A percentile compares a stretch with the other conserved stretches of the same genome.
These are phyloP conservation scores for Microcyclospora pomicola DNA, from an alignment of 2,329 filamentous ascomycete genomes.

Conservation along the genomic window DNA sequence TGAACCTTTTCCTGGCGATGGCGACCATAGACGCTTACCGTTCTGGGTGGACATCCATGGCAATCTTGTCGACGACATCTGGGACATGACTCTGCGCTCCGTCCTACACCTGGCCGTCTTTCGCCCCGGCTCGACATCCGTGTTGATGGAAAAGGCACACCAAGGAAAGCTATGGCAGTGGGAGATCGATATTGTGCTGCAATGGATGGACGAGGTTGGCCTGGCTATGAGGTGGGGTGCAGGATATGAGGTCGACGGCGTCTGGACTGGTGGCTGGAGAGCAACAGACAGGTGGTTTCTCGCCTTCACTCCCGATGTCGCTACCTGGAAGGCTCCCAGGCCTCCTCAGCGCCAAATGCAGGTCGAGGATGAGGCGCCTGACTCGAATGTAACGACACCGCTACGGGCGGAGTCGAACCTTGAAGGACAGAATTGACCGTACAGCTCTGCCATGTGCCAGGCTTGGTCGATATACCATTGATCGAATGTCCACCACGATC, in stretches of 20 bases:
- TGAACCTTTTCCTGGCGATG: conserved; percentile 6
- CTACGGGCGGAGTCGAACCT: no score
- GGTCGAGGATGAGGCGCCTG: no score
- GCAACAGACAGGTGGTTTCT: conserved; percentile 58
- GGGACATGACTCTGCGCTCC: conserved; percentile 50
- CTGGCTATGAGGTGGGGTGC: conserved; percentile 33
- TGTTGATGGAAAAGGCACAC: conserved; percentile 42
- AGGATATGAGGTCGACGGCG: conserved; percentile 21
- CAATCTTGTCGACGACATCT: conserved; percentile 42
- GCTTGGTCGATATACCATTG: no score
- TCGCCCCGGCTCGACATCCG: conserved; percentile 42
- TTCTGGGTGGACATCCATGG: conserved; percentile 62
- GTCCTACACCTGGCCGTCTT: conserved; percentile 50
- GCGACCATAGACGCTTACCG: conserved; percentile 35
- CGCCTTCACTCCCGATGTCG: conserved; percentile 22
- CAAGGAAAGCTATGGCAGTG: conserved; percentile 48
- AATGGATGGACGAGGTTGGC: conserved; percentile 45
- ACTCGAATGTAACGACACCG: no score
- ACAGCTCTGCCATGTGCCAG: no score
- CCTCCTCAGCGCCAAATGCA: no score
- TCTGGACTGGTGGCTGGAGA: conserved; percentile 25
- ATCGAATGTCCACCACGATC: no score
- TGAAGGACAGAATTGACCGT: no score
- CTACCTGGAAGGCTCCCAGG: conserved; percentile 11
- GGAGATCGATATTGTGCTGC: conserved; percentile 44